Evolutionary conservation across 1,139 yeast genomes (phyloP), one percentile per base, ranked within the genome.

Genomic region (Geotrichum aggregatum): DNA sequence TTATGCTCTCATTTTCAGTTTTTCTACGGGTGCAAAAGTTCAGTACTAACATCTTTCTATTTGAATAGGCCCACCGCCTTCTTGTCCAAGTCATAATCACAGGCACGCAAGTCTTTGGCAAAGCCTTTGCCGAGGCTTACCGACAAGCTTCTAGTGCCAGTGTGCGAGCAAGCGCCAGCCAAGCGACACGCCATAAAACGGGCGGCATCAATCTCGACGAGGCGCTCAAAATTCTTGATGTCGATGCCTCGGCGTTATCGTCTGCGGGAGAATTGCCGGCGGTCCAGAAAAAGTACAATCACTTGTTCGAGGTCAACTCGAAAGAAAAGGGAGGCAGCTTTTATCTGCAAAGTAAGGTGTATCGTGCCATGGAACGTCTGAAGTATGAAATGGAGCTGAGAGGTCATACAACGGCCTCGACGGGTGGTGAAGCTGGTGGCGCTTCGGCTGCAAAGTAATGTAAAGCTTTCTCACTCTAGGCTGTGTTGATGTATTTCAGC

Each of bases 41-140:
- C 26, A 19, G 6, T 18, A 19, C 38, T 38, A 33, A 44, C 49
- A 4, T 5, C 11, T 21, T 18, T 10, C 8, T 38, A 11, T 30
- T 33, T n/a, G 3, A 19, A 30, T 49, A 62, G 97, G 98, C 98
- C 59, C 96, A 91, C 69, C 82, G 97, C 74, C 78, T 92, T 58
- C 66, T 92, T 52, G 88, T 87, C 61, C 92, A 87, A 71, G 96
- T 92, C 59, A 79, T 89, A 55, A 80, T 91, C 66, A 91, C 98
- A 19, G 98, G 98, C 53, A 95, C 98, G 11, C 84, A 88, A 58
- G 98, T 92, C 42, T 89, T 92, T 66, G 98, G 98, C 50, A 80
- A 87, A 61, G 98, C 98, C 0, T 92, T 92, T 70, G 79, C 91
- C n/a, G 96, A 89, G 68, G 98, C 98, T 0, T 92, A 91, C 76